phyloP scores from a whole-genome alignment of 2,329 filamentous ascomycete genomes.

The Graphiopsis chlorocephala region DNA sequence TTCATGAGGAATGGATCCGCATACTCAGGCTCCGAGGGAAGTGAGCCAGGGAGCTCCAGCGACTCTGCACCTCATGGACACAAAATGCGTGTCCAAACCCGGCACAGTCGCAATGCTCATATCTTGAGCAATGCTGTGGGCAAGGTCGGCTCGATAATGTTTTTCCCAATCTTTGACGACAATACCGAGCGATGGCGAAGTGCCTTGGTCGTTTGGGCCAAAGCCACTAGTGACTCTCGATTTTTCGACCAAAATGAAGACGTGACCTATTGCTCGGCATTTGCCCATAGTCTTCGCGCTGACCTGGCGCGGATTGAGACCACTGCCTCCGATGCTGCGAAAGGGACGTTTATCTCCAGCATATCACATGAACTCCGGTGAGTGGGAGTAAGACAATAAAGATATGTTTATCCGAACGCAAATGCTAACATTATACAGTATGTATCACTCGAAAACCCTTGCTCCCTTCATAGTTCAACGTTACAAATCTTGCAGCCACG shows the following conservation, averaged over 20 bases:
- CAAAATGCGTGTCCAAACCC: neutral
- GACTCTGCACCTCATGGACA: neutral
- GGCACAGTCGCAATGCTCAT: neutral
- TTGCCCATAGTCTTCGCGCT: conserved; percentile 39
- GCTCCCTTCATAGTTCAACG: neutral
- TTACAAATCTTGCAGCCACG: too few relatives aligned
- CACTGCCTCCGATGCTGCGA: conserved; percentile 44
- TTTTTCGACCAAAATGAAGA: conserved; percentile 37
- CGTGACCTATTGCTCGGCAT: conserved; percentile 38
- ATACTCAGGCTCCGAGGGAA: conserved; percentile 23
- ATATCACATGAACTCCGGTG: conserved; percentile 49
- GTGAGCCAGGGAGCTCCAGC: neutral
- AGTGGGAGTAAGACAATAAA: too few relatives aligned
- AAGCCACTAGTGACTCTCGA: conserved; percentile 31
- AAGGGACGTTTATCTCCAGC: conserved; percentile 51
- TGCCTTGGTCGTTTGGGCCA: conserved; percentile 39
- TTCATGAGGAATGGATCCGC: conserved; percentile 23
- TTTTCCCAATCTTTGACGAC: conserved; percentile 16
- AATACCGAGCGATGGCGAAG: conserved; percentile 3
- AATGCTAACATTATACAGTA: neutral
- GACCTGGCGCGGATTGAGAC: conserved; percentile 38
- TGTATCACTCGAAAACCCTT: neutral
- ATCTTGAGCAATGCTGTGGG: neutral
- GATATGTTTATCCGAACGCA: neutral
- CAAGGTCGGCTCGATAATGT: neutral